These are phyloP conservation scores for Rhizopogon salebrosus DNA, from an alignment of 768 basidiomycete genomes.

Conservation along the genomic window DNA sequence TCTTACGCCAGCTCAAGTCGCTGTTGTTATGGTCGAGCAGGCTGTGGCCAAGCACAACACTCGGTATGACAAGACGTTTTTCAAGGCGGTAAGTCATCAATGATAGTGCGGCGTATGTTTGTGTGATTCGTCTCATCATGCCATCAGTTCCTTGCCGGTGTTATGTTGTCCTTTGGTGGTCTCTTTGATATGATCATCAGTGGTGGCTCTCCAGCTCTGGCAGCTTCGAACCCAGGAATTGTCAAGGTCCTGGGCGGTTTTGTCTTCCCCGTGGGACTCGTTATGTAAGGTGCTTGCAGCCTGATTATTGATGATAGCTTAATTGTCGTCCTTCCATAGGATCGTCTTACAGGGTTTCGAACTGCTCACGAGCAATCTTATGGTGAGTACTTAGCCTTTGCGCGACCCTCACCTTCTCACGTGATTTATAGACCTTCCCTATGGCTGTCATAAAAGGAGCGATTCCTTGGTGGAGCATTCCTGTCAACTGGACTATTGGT, in stretches of 20 bases:
- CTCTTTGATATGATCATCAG: slow-evolving; percentile 54
- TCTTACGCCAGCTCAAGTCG: slow-evolving; percentile 55
- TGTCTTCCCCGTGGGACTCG: slow-evolving; percentile 73
- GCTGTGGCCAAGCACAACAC: slow-evolving; percentile 62
- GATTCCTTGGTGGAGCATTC: slow-evolving; percentile 67
- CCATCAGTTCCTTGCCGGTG: slow-evolving; percentile 61
- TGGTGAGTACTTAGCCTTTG: slow-evolving; percentile 36
- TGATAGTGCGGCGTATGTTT: background rate
- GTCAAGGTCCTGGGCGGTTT: slow-evolving; percentile 63
- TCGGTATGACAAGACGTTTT: slow-evolving; percentile 52
- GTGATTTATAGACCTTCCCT: slow-evolving; percentile 49
- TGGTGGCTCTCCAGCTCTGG: slow-evolving; percentile 53
- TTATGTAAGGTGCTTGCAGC: slow-evolving; percentile 46
- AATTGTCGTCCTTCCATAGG: slow-evolving; percentile 33
- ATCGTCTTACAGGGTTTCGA: slow-evolving; percentile 69
- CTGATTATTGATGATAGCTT: background rate
- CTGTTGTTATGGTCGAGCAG: slow-evolving; percentile 48
- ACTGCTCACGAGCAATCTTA: slow-evolving; percentile 71
- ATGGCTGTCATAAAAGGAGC: slow-evolving; percentile 60
- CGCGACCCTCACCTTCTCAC: background rate
- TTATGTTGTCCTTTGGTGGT: slow-evolving; percentile 73
- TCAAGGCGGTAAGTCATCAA: slow-evolving; percentile 57
- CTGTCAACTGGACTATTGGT: slow-evolving; percentile 68
- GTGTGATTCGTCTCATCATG: background rate
- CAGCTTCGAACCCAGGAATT: slow-evolving; percentile 54